A percentile compares a stretch with the other conserved stretches of the same genome.
Evolutionary conservation across 345 rosid genomes (phyloP).

Genomic region (Eucalyptus marginata): DNA sequence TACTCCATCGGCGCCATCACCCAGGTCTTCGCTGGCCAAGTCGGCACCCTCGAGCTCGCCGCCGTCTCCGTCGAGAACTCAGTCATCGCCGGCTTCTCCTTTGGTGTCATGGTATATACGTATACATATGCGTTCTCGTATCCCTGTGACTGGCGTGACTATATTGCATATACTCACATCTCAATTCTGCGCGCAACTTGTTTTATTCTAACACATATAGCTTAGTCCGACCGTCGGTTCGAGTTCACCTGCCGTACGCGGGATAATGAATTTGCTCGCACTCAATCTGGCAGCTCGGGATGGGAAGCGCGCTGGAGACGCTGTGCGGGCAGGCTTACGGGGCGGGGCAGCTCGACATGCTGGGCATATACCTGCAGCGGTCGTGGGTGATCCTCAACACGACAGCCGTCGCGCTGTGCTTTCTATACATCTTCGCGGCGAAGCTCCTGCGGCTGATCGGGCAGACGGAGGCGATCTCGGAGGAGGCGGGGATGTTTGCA

Average conservation of each 20-base stretch:
- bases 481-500: constrained; percentile 49
- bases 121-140: background rate
- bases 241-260: background rate
- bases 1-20: constrained; percentile 90
- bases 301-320: constrained; percentile 97
- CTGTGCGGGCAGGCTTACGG: constrained; percentile 93
- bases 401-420: constrained; percentile 30
- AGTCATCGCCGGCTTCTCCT: constrained; percentile 86
- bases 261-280: background rate
- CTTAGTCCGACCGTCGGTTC: background rate
- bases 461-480: constrained; percentile 46
- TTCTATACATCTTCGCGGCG: constrained; percentile 54
- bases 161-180: background rate
- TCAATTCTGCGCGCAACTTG: background rate
- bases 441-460: constrained; percentile 41
- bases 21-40: constrained; percentile 70
- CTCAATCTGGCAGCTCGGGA: constrained; percentile 46
- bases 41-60: constrained; percentile 63
- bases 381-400: constrained; percentile 63
- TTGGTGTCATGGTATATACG: constrained; percentile 50
- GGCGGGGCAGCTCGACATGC: constrained; percentile 71
- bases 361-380: constrained; percentile 77
- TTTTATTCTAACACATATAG: background rate
- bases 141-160: background rate
- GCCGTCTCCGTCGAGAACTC: constrained; percentile 83